Evolutionary conservation across 2,329 filamentous ascomycete species (phyloP), one percentile per base, ranked within the genome.

Genomic region (Didymella pomorum): DNA sequence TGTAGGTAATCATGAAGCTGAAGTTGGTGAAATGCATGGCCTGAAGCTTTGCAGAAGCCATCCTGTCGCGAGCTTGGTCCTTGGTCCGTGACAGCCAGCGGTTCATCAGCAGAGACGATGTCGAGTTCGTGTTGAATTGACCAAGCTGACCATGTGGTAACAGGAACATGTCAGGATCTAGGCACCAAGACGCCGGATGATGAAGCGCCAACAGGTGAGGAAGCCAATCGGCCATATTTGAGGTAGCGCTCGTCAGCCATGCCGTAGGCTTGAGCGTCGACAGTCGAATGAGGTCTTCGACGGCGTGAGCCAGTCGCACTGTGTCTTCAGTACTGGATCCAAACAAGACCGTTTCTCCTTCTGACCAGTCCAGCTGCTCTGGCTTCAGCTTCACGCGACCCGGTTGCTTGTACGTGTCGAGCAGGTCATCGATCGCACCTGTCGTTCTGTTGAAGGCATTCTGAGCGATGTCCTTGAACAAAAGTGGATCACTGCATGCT

Each of bases 151-250:
- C 48, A 31, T 69, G 63, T 2, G 60, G 18, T 10, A 55, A 43
- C 8, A 70, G 25, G 10, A 69, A 64, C 11, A 49, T 48, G 1
- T 59, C 46, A 9, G 63, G 58, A 11, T 62, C 53, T n/a, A 71
- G 43, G 3, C 25, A 10, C 16, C 23, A 46, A 14, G 53, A 28
- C 2, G 46, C 58, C 20, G 67, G 63, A 49, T 70, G 61, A n/a
- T 61, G 61, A 10, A 67, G 45, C 25, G 60, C 62, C 8, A 68
- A 23, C 25, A 71, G 45, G 9, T 70, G 68, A 14, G 68, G 68
- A 8, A 71, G 55, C 69, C 67, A 69, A 11, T 64, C 49, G 14
- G 47, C 50, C 14, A 70, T 20, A 18, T 64, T 63, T 10, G 31
- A 52, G 5, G 35, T 33, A 7, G 25, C 47, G 23, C 44, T 43